A percentile compares a stretch with the other conserved stretches of the same genome.
Conservation (phyloP, 2,329 filamentous ascomycete species). For the Colletotrichum sp. region DNA sequence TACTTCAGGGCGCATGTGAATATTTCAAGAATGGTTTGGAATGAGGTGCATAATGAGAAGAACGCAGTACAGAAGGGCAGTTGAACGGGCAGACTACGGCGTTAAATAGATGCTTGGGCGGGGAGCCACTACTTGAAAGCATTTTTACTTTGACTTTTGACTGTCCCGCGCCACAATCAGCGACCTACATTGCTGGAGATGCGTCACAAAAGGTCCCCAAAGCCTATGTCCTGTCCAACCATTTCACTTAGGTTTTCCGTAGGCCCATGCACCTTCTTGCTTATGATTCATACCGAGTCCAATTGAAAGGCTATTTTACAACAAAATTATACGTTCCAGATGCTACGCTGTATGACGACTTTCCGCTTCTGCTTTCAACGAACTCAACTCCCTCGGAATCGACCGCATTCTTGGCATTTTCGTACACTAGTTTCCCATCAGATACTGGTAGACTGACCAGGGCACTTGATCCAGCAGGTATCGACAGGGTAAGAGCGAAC, state of each 20-base stretch:
- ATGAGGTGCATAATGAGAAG: too few species aligned
- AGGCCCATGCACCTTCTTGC: background rate
- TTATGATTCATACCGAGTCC: rapidly evolving
- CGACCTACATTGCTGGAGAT: too few species aligned
- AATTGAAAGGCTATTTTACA: background rate
- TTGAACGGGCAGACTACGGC: too few species aligned
- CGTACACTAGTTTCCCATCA: background rate
- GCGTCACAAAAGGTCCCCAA: background rate
- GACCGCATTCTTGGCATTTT: background rate
- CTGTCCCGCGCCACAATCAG: background rate
- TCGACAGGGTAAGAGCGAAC: background rate
- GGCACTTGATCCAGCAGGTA: background rate
- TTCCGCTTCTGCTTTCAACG: background rate
- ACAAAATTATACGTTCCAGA: background rate
- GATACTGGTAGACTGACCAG: background rate
- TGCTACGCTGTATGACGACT: background rate
- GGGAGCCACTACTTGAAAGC: background rate
- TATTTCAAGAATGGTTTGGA: too few species aligned
- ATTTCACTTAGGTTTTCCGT: background rate
- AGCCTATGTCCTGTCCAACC: background rate
- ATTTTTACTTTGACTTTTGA: background rate
- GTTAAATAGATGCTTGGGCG: too few species aligned
- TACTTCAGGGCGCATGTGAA: too few species aligned
- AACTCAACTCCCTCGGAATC: background rate
- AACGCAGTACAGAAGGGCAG: too few species aligned